Evolutionary conservation across 345 rosid species (phyloP), one percentile per base, ranked within the genome.

Genomic region (Combretum micranthum): DNA sequence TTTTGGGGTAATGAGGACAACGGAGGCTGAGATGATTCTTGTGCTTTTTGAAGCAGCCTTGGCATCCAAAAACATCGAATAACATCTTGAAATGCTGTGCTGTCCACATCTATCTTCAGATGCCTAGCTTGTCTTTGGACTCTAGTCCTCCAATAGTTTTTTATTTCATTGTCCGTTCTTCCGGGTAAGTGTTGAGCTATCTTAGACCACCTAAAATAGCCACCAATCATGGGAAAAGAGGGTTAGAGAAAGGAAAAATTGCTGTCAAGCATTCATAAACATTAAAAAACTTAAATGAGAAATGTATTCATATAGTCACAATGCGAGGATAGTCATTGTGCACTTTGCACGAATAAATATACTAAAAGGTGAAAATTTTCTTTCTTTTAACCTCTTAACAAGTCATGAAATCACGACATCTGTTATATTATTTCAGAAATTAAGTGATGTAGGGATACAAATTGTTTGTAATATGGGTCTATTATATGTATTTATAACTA

Each of bases 81-180:
- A 18, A 73, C 54, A 7, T 80, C 83, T 52, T 72, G 77, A 61
- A 85, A 85, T 43, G 73, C 71, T 23, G 64, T 50, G 72, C 93
- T 85, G 16, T 83, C 79, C 15, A 77, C 75, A 44, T 85, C 93
- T 13, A 82, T 58, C 44, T 79, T 80, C 2, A 85, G 77, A 51
- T 76, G 75, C 20, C 73, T 69, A 0, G 93, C 93, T 52, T 82
- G 89, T 63, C 79, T 83, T 9, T 83, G 82, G 47, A 85, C 84
- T 13, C 93, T 64, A 16, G 93, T 85, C 70, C 93, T 80, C 93
- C 93, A 85, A 23, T 85, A 85, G 52, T 85, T 83, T 69, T 85
- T 85, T 18, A 85, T 85, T 55, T 85, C 92, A 60, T 85, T 85
- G 42, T 85, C 92, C 0, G 93, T 85, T 65, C 93, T 74, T 54